A percentile compares a stretch with the other conserved stretches of the same genome.
These are phyloP conservation scores for Malus asiatica DNA, from an alignment of 306 rosid genomes.

Conservation along the genomic window DNA sequence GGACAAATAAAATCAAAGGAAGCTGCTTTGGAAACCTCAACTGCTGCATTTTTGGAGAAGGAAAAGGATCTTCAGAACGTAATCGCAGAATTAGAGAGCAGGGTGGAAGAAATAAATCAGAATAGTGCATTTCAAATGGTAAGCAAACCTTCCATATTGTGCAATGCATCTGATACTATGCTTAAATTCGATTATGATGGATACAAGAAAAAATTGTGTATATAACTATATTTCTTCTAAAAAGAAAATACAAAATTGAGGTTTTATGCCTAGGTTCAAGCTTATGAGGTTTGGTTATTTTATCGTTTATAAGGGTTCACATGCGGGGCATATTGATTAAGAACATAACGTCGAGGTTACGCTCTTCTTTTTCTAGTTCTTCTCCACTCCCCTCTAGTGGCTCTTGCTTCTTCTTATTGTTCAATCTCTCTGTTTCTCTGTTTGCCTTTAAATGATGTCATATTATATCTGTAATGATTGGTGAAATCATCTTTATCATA, in stretches of 20 bases:
- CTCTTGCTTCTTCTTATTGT: too few relatives aligned
- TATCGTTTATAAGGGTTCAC: not conserved
- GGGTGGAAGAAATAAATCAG: constrained; percentile 49
- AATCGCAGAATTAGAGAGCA: constrained; percentile 63
- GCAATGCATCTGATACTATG: not conserved
- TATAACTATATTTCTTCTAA: not conserved
- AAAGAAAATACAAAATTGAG: too few relatives aligned
- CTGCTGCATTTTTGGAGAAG: constrained; percentile 48
- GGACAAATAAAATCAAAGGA: constrained; percentile 58
- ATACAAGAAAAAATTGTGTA: not conserved
- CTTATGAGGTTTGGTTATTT: too few relatives aligned
- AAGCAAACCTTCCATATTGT: not conserved
- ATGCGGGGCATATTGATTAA: not conserved
- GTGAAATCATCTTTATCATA: constrained; percentile 9
- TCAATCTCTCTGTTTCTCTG: too few relatives aligned
- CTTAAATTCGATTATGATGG: not conserved
- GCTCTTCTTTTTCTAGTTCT: too few relatives aligned
- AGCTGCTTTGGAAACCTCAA: constrained; percentile 54
- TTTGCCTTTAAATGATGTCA: not conserved
- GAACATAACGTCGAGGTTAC: not conserved
- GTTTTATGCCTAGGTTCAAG: too few relatives aligned
- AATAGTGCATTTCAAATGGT: constrained; percentile 52
- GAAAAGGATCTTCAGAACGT: constrained; percentile 66
- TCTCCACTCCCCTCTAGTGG: too few relatives aligned
- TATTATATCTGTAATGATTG: not conserved